Evolutionary conservation across 371 early-diverging fungal species (phyloP).

Genomic region (Funneliformis caledonium): DNA sequence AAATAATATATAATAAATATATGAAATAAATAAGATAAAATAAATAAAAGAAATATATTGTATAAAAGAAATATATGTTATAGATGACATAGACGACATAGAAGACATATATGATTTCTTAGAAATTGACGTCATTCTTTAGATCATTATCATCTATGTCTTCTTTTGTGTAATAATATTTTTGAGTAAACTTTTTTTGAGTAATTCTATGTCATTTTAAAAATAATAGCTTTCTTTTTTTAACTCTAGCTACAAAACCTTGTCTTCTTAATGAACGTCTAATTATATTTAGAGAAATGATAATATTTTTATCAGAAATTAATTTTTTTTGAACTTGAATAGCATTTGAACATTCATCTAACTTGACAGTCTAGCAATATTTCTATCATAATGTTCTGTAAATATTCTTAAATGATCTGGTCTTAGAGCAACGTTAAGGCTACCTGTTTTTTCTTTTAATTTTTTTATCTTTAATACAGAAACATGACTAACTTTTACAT

Average conservation of each 20-base stretch:
- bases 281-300: not conserved
- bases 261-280: not conserved
- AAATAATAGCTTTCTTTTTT: not conserved
- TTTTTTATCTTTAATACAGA: not conserved
- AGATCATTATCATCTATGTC: too few relatives aligned
- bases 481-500: not conserved
- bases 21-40: too few relatives aligned
- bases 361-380: not conserved
- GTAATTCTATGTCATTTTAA: conserved; percentile 21
- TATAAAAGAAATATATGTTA: too few relatives aligned
- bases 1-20: too few relatives aligned
- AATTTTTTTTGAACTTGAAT: conserved; percentile 19
- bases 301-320: conserved; percentile 18
- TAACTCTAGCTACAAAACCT: too few relatives aligned
- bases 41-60: too few relatives aligned
- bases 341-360: conserved; percentile 29
- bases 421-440: not conserved
- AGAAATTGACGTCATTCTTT: too few relatives aligned
- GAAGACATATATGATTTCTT: too few relatives aligned
- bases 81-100: too few relatives aligned
- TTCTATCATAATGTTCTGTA: too few relatives aligned
- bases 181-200: conserved; percentile 5
- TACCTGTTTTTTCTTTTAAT: not conserved
- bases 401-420: not conserved
- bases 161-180: too few relatives aligned